Percentiles rank a stretch among this genome's conserved stretches.
Conservation (phyloP, 768 basidiomycete species). For the Daedalea quercina region DNA sequence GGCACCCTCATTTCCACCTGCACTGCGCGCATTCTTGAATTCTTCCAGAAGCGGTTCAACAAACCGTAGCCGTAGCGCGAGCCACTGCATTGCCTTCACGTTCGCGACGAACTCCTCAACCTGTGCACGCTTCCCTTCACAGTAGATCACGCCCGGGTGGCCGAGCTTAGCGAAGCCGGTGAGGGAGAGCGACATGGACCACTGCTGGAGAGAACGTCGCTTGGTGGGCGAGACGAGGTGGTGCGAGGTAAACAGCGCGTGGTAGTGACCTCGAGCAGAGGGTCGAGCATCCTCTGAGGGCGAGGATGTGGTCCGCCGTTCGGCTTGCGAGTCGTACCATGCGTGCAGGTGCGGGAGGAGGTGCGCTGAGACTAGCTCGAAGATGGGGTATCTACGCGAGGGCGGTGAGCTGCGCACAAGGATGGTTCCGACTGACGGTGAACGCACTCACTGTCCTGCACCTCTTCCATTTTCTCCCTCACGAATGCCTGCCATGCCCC, state of each 20-base stretch:
- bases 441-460: conserved; percentile 26
- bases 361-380: conserved; percentile 50
- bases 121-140: conserved; percentile 43
- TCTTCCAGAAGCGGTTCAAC: conserved; percentile 35
- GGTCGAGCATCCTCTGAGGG: background rate
- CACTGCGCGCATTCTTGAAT: background rate
- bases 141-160: conserved; percentile 72
- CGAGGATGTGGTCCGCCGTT: background rate
- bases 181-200: conserved; percentile 48
- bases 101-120: conserved; percentile 60
- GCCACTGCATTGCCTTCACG: conserved; percentile 75
- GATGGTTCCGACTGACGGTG: background rate
- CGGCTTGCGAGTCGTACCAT: conserved; percentile 1
- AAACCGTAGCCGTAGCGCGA: conserved; percentile 60
- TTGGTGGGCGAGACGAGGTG: conserved; percentile 62
- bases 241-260: conserved; percentile 68
- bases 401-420: background rate
- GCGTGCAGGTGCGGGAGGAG: conserved; percentile 49
- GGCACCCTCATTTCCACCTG: background rate
- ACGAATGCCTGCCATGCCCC: conserved; percentile 41
- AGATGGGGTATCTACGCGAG: conserved; percentile 47
- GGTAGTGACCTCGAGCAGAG: conserved; percentile 29
- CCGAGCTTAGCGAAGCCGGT: conserved; percentile 70
- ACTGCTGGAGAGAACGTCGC: conserved; percentile 47
- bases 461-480: conserved; percentile 29